These are phyloP conservation scores for Phytomonas sp. DNA, from an alignment of 208 protist genomes.

Conservation along the genomic window DNA sequence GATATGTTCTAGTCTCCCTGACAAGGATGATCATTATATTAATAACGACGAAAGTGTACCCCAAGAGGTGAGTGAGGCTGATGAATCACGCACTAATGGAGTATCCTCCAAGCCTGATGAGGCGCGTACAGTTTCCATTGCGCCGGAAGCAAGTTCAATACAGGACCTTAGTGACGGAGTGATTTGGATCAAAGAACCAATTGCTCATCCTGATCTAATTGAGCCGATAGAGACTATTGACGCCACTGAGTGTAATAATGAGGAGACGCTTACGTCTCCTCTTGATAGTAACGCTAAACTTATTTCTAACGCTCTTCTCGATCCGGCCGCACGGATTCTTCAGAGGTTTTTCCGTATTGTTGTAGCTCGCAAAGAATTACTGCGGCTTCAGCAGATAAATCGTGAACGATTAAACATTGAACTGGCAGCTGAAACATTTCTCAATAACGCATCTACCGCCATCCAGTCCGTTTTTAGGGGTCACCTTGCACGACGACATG, in stretches of 20 bases:
- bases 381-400: slow-evolving; percentile 6
- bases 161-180: background rate
- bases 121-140: background rate
- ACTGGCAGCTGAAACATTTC: slow-evolving; percentile 22
- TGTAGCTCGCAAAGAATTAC: slow-evolving; percentile 13
- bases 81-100: background rate
- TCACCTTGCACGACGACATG: slow-evolving; percentile 24
- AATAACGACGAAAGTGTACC: background rate
- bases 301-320: background rate
- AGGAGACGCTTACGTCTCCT: background rate
- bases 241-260: background rate
- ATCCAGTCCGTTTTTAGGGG: slow-evolving; percentile 50
- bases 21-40: background rate
- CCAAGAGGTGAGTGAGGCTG: background rate
- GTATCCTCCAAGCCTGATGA: background rate
- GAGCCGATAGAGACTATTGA: slow-evolving; percentile 7
- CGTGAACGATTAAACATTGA: slow-evolving; percentile 16
- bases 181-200: background rate
- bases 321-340: slow-evolving; percentile 20
- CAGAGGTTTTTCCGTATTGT: slow-evolving; percentile 20
- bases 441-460: slow-evolving; percentile 23
- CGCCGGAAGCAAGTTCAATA: background rate
- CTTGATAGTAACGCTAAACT: background rate
- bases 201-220: background rate
- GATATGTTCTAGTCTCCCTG: background rate